Conservation (phyloP, 1,284 basidiomycete species). For the Vanrija humicola region DNA sequence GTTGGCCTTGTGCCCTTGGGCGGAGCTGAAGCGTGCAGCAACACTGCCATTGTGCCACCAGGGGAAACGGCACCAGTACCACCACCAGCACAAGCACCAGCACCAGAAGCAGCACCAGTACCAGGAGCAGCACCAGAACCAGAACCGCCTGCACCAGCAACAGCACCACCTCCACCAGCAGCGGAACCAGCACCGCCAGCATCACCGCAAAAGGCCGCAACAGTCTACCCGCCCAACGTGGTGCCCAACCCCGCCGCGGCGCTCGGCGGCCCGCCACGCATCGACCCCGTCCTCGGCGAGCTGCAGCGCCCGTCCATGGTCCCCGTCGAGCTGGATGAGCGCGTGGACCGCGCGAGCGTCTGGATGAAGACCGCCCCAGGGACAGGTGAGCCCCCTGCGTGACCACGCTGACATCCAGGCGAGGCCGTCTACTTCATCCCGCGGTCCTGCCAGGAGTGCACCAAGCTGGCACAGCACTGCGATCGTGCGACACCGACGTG, state of each 20-base stretch:
- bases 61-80: too few species aligned
- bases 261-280: background rate
- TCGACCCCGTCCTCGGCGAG: conserved; percentile 10
- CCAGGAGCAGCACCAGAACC: too few species aligned
- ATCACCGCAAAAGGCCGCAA: background rate
- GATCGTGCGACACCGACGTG: conserved; percentile 33
- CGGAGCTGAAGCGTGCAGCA: too few species aligned
- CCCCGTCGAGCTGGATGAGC: conserved; percentile 31
- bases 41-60: too few species aligned
- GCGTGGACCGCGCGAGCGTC: conserved; percentile 27
- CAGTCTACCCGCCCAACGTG: conserved; percentile 76
- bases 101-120: too few species aligned
- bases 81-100: too few species aligned
- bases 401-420: conserved; percentile 15
- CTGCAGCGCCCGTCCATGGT: conserved; percentile 31
- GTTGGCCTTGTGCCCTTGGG: too few species aligned
- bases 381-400: background rate
- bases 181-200: background rate
- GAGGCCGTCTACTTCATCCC: conserved; percentile 34
- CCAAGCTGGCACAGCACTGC: conserved; percentile 25
- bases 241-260: conserved; percentile 53
- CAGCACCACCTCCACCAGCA: background rate
- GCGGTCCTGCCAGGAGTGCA: conserved; percentile 28
- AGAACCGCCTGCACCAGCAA: background rate
- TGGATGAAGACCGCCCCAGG: conserved; percentile 26